phyloP scores from a whole-genome alignment of 257 asterid species.

The Nicotiana paniculata region DNA sequence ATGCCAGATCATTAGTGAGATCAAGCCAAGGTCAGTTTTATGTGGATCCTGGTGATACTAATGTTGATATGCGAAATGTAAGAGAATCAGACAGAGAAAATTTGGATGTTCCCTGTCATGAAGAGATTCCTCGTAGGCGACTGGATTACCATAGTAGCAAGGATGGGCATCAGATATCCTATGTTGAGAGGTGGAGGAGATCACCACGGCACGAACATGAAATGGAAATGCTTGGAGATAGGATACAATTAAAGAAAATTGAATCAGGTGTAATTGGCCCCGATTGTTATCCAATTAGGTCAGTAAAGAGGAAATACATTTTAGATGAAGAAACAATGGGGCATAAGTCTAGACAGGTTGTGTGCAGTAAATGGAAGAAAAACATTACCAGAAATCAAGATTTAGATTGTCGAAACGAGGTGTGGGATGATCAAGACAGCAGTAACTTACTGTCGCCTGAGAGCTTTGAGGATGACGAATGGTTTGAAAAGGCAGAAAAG shows the following conservation, averaged over 20 bases:
- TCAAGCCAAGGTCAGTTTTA: constrained; percentile 1
- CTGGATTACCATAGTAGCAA: constrained; percentile 10
- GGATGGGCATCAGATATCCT: constrained; percentile 4
- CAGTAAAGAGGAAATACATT: constrained; percentile 17
- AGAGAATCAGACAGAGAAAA: constrained; percentile 11
- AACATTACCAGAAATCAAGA: constrained; percentile 5
- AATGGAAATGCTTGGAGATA: constrained; percentile 9
- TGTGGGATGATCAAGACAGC: constrained; percentile 12
- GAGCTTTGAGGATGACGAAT: constrained; percentile 5
- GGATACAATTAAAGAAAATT: constrained; percentile 2
- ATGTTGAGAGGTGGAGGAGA: constrained; percentile 18
- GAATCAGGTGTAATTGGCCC: constrained; percentile 4
- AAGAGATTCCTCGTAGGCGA: constrained; percentile 11
- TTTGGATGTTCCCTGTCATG: not conserved
- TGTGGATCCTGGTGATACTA: constrained; percentile 4
- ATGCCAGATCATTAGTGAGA: constrained; percentile 5
- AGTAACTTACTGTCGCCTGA: constrained; percentile 5
- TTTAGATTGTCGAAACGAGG: constrained; percentile 10
- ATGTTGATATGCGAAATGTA: not conserved
- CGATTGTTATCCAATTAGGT: not conserved
- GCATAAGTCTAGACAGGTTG: constrained; percentile 6
- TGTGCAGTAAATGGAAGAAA: constrained; percentile 6
- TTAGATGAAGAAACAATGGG: constrained; percentile 14
- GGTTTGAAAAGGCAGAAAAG: constrained; percentile 2
- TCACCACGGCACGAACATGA: constrained; percentile 5